A percentile compares a stretch with the other conserved stretches of the same genome.
These are phyloP conservation scores for Xanthoconium purpureum DNA, from an alignment of 768 basidiomycete species.

Conservation along the genomic window DNA sequence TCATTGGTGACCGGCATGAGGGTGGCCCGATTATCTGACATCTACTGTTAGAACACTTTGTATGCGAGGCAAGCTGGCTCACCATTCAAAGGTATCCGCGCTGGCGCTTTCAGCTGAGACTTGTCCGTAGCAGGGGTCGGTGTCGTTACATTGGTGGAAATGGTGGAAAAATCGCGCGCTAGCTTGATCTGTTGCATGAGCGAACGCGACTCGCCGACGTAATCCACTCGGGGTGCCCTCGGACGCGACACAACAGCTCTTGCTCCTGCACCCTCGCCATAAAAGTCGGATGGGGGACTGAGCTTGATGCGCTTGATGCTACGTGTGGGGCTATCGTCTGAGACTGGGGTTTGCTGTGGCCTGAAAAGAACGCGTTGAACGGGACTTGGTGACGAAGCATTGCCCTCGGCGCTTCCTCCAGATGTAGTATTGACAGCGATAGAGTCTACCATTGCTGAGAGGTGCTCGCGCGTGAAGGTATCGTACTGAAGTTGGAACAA, in stretches of 20 bases:
- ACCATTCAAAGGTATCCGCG: conserved; percentile 11
- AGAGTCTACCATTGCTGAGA: conserved; percentile 91
- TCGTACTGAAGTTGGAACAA: conserved; percentile 95
- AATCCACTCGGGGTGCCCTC: conserved; percentile 53
- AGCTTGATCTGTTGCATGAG: conserved; percentile 80
- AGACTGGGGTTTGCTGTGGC: conserved; percentile 43
- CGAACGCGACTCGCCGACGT: conserved; percentile 71
- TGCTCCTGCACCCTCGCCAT: conserved; percentile 47
- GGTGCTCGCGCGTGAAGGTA: conserved; percentile 91
- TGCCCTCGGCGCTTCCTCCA: conserved; percentile 44
- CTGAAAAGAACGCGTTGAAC: conserved; percentile 42
- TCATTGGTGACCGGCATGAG: conserved; percentile 15
- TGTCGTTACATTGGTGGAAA: conserved; percentile 57
- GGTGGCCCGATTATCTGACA: conserved; percentile 9
- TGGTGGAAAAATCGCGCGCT: conserved; percentile 73
- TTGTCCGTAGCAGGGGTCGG: conserved; percentile 23
- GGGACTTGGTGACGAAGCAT: conserved; percentile 45
- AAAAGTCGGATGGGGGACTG: conserved; percentile 62
- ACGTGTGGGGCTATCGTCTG: conserved; percentile 52
- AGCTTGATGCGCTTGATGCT: conserved; percentile 81
- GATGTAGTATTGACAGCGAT: conserved; percentile 82
- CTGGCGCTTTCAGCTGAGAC: conserved; percentile 3
- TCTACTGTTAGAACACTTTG: conserved; percentile 1
- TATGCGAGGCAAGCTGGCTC: not conserved
- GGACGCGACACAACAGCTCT: conserved; percentile 50